Conservation (phyloP, 2,329 filamentous ascomycete species). For the Thelonectria olida region DNA sequence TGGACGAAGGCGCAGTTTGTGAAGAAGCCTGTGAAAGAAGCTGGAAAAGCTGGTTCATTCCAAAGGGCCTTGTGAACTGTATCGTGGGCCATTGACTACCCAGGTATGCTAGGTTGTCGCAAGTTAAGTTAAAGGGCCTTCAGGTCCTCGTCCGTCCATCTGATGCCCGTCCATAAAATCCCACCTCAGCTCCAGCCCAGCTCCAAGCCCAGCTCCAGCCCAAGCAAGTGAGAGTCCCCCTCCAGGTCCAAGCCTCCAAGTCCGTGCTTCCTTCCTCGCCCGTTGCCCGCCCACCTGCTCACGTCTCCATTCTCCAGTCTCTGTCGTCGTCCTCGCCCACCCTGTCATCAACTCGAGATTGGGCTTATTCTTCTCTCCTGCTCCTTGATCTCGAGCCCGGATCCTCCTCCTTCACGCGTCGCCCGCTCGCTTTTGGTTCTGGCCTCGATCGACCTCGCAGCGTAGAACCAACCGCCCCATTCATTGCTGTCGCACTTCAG, state of each 20-base stretch:
- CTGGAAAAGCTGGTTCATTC: not conserved
- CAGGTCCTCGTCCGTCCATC: not conserved
- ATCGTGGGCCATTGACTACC: too few relatives aligned
- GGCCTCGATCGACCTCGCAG: not conserved
- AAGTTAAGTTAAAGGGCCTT: not conserved
- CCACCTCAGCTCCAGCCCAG: not conserved
- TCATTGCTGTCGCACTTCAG: not conserved
- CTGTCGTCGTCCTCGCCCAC: too few relatives aligned
- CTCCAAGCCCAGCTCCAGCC: too few relatives aligned
- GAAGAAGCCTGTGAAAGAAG: not conserved
- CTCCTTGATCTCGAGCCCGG: not conserved
- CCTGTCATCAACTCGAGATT: too few relatives aligned
- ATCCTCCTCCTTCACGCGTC: not conserved
- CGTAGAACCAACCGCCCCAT: not conserved
- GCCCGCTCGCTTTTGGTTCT: not conserved
- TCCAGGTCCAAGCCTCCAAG: too few relatives aligned
- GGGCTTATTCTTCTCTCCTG: conserved; percentile 8
- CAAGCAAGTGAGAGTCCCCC: too few relatives aligned
- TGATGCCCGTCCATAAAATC: too few relatives aligned
- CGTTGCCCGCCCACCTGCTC: conserved; percentile 1
- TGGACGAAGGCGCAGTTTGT: not conserved
- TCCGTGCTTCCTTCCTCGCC: not conserved
- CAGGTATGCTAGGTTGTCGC: too few relatives aligned
- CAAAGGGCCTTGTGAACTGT: too few relatives aligned
- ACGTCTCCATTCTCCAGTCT: conserved; percentile 4